phyloP scores from a whole-genome alignment of 495 filamentous ascomycete genomes.

The Baudoinia panamericana region DNA sequence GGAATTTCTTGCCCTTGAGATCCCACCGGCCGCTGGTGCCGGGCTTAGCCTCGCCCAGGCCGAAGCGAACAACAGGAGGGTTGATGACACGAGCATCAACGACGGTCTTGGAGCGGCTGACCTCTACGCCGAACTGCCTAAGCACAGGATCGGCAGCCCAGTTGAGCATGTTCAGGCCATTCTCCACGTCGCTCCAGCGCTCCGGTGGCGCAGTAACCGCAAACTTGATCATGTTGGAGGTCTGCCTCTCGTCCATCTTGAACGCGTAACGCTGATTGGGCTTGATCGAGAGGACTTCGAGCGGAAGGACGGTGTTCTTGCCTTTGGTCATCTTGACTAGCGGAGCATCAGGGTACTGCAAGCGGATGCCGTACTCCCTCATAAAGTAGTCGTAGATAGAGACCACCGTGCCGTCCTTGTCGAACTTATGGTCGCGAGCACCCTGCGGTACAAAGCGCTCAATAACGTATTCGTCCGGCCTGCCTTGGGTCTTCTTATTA shows the following conservation, averaged over 20 bases:
- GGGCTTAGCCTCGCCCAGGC: conserved; percentile 36
- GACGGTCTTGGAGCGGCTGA: conserved; percentile 46
- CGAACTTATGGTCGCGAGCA: conserved; percentile 46
- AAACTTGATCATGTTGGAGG: conserved; percentile 75
- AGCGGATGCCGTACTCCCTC: conserved; percentile 45
- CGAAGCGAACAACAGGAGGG: conserved; percentile 56
- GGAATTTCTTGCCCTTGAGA: conserved; percentile 65
- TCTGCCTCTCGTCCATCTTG: conserved; percentile 63
- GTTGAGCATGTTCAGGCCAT: conserved; percentile 51
- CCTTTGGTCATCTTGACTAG: conserved; percentile 54
- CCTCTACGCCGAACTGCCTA: conserved; percentile 50
- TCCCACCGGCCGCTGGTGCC: conserved; percentile 65
- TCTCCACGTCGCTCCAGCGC: conserved; percentile 48
- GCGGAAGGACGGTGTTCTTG: conserved; percentile 48
- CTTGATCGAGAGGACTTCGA: conserved; percentile 55
- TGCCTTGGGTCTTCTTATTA: conserved; percentile 29
- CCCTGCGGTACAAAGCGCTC: conserved; percentile 43
- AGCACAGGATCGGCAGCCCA: conserved; percentile 59
- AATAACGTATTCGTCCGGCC: conserved; percentile 45
- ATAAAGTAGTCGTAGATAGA: conserved; percentile 55
- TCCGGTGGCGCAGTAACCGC: conserved; percentile 51
- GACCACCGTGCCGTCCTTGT: conserved; percentile 39
- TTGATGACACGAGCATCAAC: conserved; percentile 57
- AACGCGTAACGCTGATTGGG: conserved; percentile 61
- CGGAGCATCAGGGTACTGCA: conserved; percentile 47